Base-by-base conservation (phyloP, 495 filamentous ascomycete genomes). In the Talaromyces wortmannii region DNA sequence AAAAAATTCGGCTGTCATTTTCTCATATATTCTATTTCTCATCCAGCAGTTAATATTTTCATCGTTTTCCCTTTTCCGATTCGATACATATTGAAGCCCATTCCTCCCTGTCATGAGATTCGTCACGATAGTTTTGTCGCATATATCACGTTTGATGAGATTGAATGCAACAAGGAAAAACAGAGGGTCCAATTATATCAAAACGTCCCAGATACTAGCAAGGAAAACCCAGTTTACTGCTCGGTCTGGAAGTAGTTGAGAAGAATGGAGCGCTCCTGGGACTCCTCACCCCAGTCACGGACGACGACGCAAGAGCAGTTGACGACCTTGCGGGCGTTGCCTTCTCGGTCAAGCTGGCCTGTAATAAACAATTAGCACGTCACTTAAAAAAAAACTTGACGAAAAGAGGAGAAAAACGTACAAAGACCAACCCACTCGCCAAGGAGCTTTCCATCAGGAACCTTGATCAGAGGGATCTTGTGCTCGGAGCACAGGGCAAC, bases 241-340 rank as follows among this genome's bases (percentile, higher is more conserved):
- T 85, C 83, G 67, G 90, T 96, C 79, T 94, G 87, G 90, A 97
- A 97, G 88, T 97, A 97, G 84, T 97, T 94, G 67, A 97, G 90
- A 73, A 97, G 88, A 75, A 97, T 89, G 65, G 88, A 87, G 65
- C 94, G 90, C 83, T 97, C 94, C 76, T 95, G 91, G 63, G 88
- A 92, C 82, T 97, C 94, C 83, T 97, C 92, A 82, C 94, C 94
- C 94, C 94, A 98, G 72, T 98, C 91, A 80, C 90, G 88, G 60
- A 98, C 94, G 52, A 97, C 94, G 65, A 97, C 94, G 81, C 94
- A 97, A 67, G 92, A 97, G 89, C 94, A 98, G 85, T 98, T 98
- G 76, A 98, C 94, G 61, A 98, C 95, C 84, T 98, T 98, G 75
- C 94, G 88, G 58, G 94, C 90, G 76, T 97, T 98, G 69, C 94